Evolutionary conservation across 2,329 filamentous ascomycete genomes (phyloP).

Genomic region (Didymella glomerata): DNA sequence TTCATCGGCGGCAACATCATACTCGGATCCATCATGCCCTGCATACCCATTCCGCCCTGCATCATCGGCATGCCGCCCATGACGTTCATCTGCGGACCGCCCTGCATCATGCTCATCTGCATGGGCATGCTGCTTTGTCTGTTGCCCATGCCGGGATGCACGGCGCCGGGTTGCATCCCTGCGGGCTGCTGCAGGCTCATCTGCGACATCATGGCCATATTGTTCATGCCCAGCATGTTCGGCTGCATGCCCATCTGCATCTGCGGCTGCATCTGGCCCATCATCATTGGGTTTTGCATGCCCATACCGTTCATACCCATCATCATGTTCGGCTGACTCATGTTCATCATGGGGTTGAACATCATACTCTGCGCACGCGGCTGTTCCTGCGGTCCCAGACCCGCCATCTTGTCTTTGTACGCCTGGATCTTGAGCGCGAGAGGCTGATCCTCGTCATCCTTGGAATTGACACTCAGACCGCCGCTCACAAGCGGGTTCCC

Average conservation of each 20-base stretch:
- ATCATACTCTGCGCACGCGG: conserved; percentile 22
- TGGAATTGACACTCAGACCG: conserved; percentile 21
- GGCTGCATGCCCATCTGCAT: conserved; percentile 2
- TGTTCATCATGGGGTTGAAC: conserved; percentile 32
- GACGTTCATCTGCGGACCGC: conserved; percentile 16
- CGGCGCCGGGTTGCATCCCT: neutral
- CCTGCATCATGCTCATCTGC: conserved; percentile 25
- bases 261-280: conserved; percentile 4
- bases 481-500: conserved; percentile 41
- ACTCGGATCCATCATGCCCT: neutral
- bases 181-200: neutral
- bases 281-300: conserved; percentile 16
- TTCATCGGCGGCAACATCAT: conserved; percentile 14
- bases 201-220: conserved; percentile 22
- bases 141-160: conserved; percentile 13
- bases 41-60: conserved; percentile 12
- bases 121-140: conserved; percentile 19
- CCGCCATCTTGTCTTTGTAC: conserved; percentile 47
- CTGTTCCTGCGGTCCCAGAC: conserved; percentile 22
- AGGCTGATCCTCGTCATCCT: conserved; percentile 39
- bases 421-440: conserved; percentile 48
- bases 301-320: conserved; percentile 9
- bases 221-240: conserved; percentile 27
- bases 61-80: conserved; percentile 23
- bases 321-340: neutral